phyloP scores from a whole-genome alignment of 2,329 filamentous ascomycete species.

The Knufia fluminis region DNA sequence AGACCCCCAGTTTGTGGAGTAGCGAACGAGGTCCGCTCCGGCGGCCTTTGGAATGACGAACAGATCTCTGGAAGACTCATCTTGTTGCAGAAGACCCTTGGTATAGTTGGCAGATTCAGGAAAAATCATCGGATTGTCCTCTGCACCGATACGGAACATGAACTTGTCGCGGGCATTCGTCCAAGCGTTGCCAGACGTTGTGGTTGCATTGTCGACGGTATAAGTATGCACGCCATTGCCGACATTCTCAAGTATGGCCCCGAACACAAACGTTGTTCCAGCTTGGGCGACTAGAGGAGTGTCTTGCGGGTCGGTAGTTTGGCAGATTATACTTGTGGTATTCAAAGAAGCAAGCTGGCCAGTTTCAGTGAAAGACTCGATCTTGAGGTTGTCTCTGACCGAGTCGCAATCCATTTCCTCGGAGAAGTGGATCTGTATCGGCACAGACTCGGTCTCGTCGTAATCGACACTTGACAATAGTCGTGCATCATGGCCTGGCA shows the following conservation, averaged over 20 bases:
- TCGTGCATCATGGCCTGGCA: conserved; percentile 52
- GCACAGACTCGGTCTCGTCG: conserved; percentile 35
- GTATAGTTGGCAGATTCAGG: conserved; percentile 50
- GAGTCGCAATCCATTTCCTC: conserved; percentile 52
- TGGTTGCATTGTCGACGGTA: conserved; percentile 37
- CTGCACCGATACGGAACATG: conserved; percentile 50
- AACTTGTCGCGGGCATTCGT: conserved; percentile 52
- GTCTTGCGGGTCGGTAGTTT: conserved; percentile 29
- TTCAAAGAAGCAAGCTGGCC: conserved; percentile 38
- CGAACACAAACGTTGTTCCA: conserved; percentile 46
- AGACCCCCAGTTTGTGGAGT: conserved; percentile 52
- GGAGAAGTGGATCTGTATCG: conserved; percentile 51
- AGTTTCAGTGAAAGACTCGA: conserved; percentile 46
- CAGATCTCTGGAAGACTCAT: conserved; percentile 30
- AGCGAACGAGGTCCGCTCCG: conserved; percentile 54
- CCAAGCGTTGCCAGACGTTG: conserved; percentile 31
- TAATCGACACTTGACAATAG: conserved; percentile 40
- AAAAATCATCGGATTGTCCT: conserved; percentile 52
- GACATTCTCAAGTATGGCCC: conserved; percentile 45
- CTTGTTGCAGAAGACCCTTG: conserved; percentile 38
- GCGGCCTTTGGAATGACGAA: conserved; percentile 50
- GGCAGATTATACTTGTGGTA: conserved; percentile 38
- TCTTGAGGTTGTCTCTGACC: conserved; percentile 40
- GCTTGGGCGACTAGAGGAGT: conserved; percentile 44
- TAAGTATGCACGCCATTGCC: conserved; percentile 54